phyloP scores from a whole-genome alignment of 192 early-diverging fungal species.

The Podila minutissima region DNA sequence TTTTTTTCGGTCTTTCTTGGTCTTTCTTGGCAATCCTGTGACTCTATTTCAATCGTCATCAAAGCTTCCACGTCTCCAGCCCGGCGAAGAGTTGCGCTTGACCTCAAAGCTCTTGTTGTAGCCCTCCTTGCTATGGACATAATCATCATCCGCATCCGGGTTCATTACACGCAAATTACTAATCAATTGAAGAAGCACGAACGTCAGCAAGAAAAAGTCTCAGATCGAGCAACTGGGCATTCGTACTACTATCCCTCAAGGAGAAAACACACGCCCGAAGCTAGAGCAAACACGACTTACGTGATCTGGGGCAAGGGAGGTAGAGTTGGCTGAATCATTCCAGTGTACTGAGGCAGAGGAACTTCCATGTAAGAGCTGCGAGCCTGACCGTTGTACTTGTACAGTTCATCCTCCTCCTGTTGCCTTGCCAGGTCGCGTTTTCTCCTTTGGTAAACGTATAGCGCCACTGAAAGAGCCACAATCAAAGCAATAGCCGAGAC shows the following conservation, averaged over 20 bases:
- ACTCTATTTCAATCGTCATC: conserved; percentile 29
- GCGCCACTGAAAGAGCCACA: conserved; percentile 37
- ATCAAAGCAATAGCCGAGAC: conserved; percentile 38
- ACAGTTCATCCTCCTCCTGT: background rate
- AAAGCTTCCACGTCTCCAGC: conserved; percentile 47
- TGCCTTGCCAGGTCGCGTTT: conserved; percentile 6
- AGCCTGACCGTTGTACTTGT: background rate
- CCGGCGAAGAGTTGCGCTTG: conserved; percentile 2
- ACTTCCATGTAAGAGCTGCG: conserved; percentile 1
- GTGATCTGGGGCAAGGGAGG: background rate
- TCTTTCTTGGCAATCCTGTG: too few relatives aligned
- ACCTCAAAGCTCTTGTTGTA: background rate
- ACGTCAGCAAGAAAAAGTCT: background rate
- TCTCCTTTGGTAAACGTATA: conserved; percentile 24
- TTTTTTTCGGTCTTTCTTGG: too few relatives aligned
- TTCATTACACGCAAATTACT: conserved; percentile 51
- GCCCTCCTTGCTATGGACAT: too few relatives aligned
- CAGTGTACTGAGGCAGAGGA: background rate
- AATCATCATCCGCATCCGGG: conserved; percentile 44
- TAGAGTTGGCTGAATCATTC: background rate
- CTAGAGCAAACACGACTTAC: conserved; percentile 9
- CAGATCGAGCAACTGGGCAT: background rate
- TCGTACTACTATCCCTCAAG: background rate
- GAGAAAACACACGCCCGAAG: background rate
- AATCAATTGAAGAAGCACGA: background rate